Evolutionary conservation across 2,329 filamentous ascomycete genomes (phyloP).

Genomic region (Bertia moriformis): DNA sequence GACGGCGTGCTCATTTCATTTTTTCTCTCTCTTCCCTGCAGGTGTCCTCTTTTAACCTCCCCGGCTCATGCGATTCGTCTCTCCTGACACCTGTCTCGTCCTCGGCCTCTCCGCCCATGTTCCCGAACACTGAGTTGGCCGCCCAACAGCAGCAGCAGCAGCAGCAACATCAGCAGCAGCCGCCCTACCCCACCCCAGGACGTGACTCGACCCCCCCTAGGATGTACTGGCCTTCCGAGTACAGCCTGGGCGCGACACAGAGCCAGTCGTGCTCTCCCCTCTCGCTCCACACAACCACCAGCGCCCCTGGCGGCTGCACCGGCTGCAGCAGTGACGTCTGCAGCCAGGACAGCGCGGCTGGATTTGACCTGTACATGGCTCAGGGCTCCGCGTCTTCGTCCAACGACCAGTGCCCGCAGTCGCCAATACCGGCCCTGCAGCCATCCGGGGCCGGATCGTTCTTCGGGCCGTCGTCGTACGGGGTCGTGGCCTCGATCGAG

Average conservation of each 20-base stretch:
- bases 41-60: slow-evolving; percentile 13
- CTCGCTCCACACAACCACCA: not conserved
- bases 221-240: not conserved
- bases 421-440: not conserved
- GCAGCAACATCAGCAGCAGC: no score
- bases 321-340: no score
- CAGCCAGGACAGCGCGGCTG: no score
- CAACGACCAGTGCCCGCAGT: not conserved
- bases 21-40: slow-evolving; percentile 6
- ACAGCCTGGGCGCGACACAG: not conserved
- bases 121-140: not conserved
- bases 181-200: not conserved
- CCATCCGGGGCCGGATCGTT: not conserved
- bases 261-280: not conserved
- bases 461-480: not conserved
- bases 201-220: not conserved
- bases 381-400: no score
- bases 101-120: slow-evolving; percentile 7
- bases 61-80: slow-evolving; percentile 9
- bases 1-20: not conserved
- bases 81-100: slow-evolving; percentile 11
- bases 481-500: not conserved
- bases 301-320: no score
- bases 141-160: not conserved
- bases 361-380: not conserved